phyloP scores from a whole-genome alignment of 345 rosid genomes.

The Ceriops tagal region DNA sequence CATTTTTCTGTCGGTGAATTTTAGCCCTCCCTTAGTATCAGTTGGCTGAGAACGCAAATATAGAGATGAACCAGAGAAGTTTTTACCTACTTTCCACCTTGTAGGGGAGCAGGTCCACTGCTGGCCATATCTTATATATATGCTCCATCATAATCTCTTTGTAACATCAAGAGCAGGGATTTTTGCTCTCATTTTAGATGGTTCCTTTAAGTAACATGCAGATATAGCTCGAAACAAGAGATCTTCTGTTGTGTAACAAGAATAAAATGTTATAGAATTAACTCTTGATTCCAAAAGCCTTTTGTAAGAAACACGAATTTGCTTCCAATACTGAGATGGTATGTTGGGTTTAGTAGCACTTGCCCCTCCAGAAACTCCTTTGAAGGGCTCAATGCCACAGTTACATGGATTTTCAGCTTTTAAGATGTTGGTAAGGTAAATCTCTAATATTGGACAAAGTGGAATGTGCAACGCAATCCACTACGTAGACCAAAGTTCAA shows the following conservation, averaged over 20 bases:
- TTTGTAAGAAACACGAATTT: too few relatives aligned
- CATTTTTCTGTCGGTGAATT: constrained; percentile 7
- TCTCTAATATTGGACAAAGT: too few relatives aligned
- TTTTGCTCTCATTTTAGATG: background rate
- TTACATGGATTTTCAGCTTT: background rate
- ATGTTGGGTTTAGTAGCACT: too few relatives aligned
- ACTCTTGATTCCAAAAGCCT: background rate
- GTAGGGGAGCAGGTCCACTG: background rate
- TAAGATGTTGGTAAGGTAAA: background rate
- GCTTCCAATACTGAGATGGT: background rate
- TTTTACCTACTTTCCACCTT: constrained; percentile 6
- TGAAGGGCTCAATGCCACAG: background rate
- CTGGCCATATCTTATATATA: background rate
- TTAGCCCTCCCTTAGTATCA: background rate
- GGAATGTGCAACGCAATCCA: too few relatives aligned
- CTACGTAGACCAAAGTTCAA: too few relatives aligned
- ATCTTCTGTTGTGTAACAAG: constrained; percentile 12
- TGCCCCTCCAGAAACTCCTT: background rate
- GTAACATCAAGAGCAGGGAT: constrained; percentile 3
- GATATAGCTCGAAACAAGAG: constrained; percentile 7
- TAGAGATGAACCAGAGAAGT: constrained; percentile 8
- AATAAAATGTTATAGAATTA: constrained; percentile 10
- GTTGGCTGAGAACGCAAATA: background rate
- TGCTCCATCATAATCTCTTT: background rate
- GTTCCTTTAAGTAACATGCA: background rate